Conservation (phyloP, 345 rosid species). For the Gossypium raimondii region DNA sequence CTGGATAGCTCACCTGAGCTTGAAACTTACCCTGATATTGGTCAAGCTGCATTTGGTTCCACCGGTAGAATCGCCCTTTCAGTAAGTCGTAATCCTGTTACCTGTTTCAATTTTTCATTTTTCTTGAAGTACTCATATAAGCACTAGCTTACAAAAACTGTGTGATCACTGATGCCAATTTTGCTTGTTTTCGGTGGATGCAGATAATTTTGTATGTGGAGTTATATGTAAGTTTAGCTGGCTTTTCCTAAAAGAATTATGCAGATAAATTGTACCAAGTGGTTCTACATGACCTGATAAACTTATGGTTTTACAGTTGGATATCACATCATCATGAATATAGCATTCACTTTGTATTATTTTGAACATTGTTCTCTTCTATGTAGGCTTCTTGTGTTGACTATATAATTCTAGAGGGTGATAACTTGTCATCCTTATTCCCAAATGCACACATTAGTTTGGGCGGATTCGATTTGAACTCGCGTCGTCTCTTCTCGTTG, state of each 20-base stretch:
- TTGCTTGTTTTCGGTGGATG: slow-evolving; percentile 18
- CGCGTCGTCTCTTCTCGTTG: slow-evolving; percentile 64
- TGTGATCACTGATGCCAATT: slow-evolving; percentile 5
- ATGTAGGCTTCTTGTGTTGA: slow-evolving; percentile 89
- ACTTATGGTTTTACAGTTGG: too few relatives aligned
- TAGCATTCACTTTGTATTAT: background rate
- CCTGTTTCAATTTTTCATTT: background rate
- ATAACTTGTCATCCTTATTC: slow-evolving; percentile 73
- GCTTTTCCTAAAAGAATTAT: background rate
- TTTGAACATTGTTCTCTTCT: background rate
- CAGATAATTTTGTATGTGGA: slow-evolving; percentile 80
- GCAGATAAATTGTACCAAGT: too few relatives aligned
- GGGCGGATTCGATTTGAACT: slow-evolving; percentile 50
- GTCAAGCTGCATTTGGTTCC: slow-evolving; percentile 87
- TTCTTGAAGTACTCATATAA: background rate
- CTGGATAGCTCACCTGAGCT: slow-evolving; percentile 82
- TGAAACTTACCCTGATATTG: slow-evolving; percentile 92
- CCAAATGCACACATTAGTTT: slow-evolving; percentile 68
- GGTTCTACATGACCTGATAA: too few relatives aligned
- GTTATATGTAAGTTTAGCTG: slow-evolving; percentile 77
- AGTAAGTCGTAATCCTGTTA: slow-evolving; percentile 35
- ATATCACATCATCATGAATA: too few relatives aligned
- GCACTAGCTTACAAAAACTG: background rate
- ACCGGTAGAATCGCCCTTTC: slow-evolving; percentile 68
- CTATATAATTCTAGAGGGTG: slow-evolving; percentile 83